Evolutionary conservation across 2,329 filamentous ascomycete species (phyloP).

Genomic region (Basipetospora sp.): DNA sequence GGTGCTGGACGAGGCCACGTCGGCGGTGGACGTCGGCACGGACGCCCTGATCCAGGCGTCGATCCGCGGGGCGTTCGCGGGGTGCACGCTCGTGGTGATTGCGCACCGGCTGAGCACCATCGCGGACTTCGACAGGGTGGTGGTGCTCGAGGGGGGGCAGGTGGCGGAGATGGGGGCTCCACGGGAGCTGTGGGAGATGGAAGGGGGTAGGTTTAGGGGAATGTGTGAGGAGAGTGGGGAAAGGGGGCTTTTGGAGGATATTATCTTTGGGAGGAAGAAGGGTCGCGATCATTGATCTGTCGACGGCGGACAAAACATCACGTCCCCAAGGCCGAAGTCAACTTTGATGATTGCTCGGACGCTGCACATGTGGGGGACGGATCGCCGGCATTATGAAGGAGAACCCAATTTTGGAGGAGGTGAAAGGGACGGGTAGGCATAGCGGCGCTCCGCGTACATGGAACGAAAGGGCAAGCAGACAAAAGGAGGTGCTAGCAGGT

Average conservation of each 20-base stretch:
- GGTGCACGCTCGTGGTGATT: conserved; percentile 57
- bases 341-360: no score
- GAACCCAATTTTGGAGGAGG: no score
- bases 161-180: conserved; percentile 56
- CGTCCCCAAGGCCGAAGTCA: no score
- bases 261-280: conserved; percentile 22
- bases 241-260: conserved; percentile 34
- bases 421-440: no score
- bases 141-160: conserved; percentile 53
- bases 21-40: conserved; percentile 63
- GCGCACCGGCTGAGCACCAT: conserved; percentile 64
- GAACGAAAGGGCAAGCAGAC: no score
- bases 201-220: conserved; percentile 40
- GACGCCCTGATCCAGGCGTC: conserved; percentile 59
- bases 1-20: conserved; percentile 68
- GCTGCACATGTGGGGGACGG: no score
- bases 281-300: no score
- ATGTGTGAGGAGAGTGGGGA: conserved; percentile 51
- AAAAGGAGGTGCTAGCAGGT: no score
- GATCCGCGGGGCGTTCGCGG: conserved; percentile 57
- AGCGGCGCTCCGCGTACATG: no score
- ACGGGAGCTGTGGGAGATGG: conserved; percentile 41
- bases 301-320: no score
- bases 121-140: conserved; percentile 59
- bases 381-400: no score